Base-by-base conservation (phyloP, 2,329 filamentous ascomycete genomes). In the Ceratocystis papillata region DNA sequence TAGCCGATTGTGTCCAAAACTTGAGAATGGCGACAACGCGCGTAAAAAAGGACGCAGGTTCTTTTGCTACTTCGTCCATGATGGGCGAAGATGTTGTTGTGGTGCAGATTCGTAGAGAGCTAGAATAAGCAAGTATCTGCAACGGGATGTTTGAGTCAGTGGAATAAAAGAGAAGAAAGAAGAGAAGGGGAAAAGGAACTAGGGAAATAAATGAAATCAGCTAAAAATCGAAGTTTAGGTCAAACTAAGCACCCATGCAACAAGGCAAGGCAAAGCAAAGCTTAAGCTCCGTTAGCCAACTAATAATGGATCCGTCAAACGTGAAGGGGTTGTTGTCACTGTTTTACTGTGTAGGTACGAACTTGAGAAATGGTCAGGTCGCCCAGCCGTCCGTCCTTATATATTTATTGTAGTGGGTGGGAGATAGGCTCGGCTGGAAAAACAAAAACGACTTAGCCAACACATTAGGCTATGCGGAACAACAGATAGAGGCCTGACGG, bases 21-120 rank as follows among this genome's bases (percentile, higher is more conserved):
- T 96, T 91, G 71, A 95, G 78, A 76, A 83, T 81, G 72, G 84
- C 80, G 74, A 82, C 73, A 64, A 79, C 70, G 63, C 76, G 74
- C 77, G 79, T 79, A 55, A 65, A 70, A 65, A 68, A 71, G 64
- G 61, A 28, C 22, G 1, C 17, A 5, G 41, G n/a, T 15, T 46
- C 55, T 41, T 33, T 17, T 33, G 25, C 28, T 57, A 22, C 53
- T 53, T 62, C 53, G 25, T 62, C 33, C 46, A 57, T 33, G n/a
- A 17, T 64, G 12, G 41, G 45, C 44, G 46, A 28, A 41, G 22
- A 46, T 41, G 22, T n/a, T 41, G 37, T 12, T 41, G 37, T 41
- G 10, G 37, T 46, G 61, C 25, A 48, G 20, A 50, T 46, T 46
- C 61, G n/a, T 17, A 45, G 61, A 28, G 1, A 28, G 22, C 20